These are phyloP conservation scores for Isochrysis galbana DNA, from an alignment of 78 protist species.

Conservation along the genomic window DNA sequence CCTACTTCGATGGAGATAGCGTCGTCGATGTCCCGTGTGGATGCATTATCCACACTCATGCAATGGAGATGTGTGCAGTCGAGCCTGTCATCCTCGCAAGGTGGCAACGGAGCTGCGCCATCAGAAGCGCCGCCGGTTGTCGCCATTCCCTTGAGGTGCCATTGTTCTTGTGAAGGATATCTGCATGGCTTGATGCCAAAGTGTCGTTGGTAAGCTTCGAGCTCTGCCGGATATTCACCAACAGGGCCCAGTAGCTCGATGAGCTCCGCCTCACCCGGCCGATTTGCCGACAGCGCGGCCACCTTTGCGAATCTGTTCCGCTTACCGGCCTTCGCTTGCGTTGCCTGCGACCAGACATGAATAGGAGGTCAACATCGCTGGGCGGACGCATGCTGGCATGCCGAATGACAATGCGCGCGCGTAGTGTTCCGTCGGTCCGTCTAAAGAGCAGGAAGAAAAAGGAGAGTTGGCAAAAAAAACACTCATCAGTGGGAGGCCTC, in stretches of 20 bases:
- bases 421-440: too few relatives aligned
- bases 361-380: too few relatives aligned
- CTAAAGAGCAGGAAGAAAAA: too few relatives aligned
- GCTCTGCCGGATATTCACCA: slow-evolving; percentile 36
- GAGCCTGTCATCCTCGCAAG: not conserved
- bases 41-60: slow-evolving; percentile 33
- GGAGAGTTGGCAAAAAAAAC: too few relatives aligned
- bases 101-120: not conserved
- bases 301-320: slow-evolving; percentile 49
- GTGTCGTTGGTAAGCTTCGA: slow-evolving; percentile 18
- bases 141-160: not conserved
- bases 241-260: slow-evolving; percentile 34
- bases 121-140: not conserved
- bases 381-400: too few relatives aligned
- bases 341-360: too few relatives aligned
- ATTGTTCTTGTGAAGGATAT: not conserved
- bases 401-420: too few relatives aligned
- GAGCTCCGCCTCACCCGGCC: not conserved
- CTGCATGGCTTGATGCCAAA: slow-evolving; percentile 30
- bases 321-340: not conserved
- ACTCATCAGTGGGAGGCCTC: too few relatives aligned
- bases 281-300: not conserved
- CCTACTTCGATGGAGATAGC: not conserved
- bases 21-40: slow-evolving; percentile 25
- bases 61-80: slow-evolving; percentile 23